Evolutionary conservation across 768 basidiomycete species (phyloP), one percentile per base, ranked within the genome.

Genomic region (Trametes meyenii): DNA sequence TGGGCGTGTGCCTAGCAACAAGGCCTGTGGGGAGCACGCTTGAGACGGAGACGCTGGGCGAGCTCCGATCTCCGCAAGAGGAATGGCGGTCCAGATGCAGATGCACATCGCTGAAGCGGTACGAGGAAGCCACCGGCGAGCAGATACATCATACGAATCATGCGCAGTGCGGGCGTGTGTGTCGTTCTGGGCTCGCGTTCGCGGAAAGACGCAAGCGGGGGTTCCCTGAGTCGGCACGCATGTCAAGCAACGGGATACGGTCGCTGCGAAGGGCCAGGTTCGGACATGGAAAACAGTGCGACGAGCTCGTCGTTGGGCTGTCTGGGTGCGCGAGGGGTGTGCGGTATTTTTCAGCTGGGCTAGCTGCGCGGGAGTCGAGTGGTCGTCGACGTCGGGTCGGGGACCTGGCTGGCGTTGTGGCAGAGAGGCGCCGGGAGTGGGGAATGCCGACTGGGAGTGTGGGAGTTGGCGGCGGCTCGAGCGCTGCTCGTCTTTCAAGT

Each of bases 41-140:
- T n/a, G 17, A 45, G 5, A 40, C 39, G 26, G 46, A 26, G 50
- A 58, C 46, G 56, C 46, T 17, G 38, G 10, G 55, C 13, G 11
- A 42, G 56, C 50, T 58, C 46, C 57, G 57, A 58, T 50, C 57
- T 51, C 39, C 57, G 57, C 57, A 50, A 50, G 36, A 29, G 19
- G 56, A 7, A 58, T 50, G 56, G 55, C 56, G 56, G 56, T 58
- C 56, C 56, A 58, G 57, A 58, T 58, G 57, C 40, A 42, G 57
- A 58, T 50, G 49, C 5, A 21, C 49, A 58, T 58, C 57, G 57
- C 57, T 23, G 40, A 58, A 58, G 57, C 57, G 21, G 49, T 58
- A 50, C 57, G n/a, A 23, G 39, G 49, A 58, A 35, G 49, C 39
- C 40, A 42, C n/a, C 13, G 49, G 23, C 35, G 48, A 26, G 39